phyloP scores from a whole-genome alignment of 208 protist genomes.

The Leishmania gerbilli region DNA sequence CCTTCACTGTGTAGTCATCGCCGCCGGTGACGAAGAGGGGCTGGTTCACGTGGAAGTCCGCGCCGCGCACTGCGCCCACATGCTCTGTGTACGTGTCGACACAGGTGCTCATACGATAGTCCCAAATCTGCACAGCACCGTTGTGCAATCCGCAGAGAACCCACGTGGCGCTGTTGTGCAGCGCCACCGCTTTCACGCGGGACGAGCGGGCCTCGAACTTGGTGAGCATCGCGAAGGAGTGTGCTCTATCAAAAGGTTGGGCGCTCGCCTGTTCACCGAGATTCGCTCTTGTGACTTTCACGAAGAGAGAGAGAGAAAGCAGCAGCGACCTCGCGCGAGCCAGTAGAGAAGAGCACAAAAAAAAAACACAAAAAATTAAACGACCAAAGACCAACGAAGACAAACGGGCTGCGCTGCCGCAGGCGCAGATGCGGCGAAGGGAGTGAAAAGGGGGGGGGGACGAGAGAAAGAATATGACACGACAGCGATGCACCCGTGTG shows the following conservation, averaged over 20 bases:
- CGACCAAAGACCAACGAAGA: background rate
- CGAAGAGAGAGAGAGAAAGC: background rate
- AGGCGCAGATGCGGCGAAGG: background rate
- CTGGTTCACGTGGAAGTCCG: conserved; percentile 98
- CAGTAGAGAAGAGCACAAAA: background rate
- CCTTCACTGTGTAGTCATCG: conserved; percentile 99
- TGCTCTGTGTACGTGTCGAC: conserved; percentile 98
- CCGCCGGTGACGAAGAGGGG: conserved; percentile 99
- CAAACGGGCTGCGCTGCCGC: background rate
- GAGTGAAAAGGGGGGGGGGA: too few relatives aligned
- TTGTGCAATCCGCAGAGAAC: conserved; percentile 98
- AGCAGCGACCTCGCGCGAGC: background rate
- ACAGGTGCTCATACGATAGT: conserved; percentile 98
- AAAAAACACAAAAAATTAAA: background rate
- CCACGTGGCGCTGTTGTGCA: conserved; percentile 98
- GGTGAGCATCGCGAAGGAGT: conserved; percentile 66
- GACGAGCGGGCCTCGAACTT: conserved; percentile 98
- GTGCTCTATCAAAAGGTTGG: background rate
- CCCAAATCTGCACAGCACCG: conserved; percentile 99
- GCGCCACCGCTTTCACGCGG: conserved; percentile 98
- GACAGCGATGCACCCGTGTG: background rate
- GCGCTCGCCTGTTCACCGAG: background rate
- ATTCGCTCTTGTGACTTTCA: background rate
- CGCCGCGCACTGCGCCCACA: conserved; percentile 94
- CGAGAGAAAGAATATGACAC: background rate